phyloP scores from a whole-genome alignment of 768 basidiomycete genomes.

The Porphyrellus cyaneotinctus region DNA sequence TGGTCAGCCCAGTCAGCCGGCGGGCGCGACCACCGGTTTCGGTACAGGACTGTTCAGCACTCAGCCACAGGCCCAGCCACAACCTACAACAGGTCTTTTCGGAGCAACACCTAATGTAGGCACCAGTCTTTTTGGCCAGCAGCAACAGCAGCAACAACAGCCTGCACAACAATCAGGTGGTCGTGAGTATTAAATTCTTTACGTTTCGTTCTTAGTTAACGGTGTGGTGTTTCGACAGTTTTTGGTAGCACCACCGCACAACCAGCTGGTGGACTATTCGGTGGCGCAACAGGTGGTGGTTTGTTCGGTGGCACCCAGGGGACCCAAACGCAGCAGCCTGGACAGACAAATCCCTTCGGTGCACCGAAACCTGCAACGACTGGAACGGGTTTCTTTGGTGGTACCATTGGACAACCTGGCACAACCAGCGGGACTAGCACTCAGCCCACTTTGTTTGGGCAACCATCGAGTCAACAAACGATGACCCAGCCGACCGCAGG shows the following conservation, averaged over 20 bases:
- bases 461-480: conserved; percentile 42
- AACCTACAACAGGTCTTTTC: conserved; percentile 28
- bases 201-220: conserved; percentile 8
- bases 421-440: conserved; percentile 29
- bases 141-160: conserved; percentile 35
- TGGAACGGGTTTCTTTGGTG: conserved; percentile 45
- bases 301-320: conserved; percentile 36
- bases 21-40: conserved; percentile 34
- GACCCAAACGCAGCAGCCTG: conserved; percentile 36
- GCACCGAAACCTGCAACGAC: conserved; percentile 30
- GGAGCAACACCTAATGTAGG: conserved; percentile 22
- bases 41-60: conserved; percentile 29
- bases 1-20: conserved; percentile 43
- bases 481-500: conserved; percentile 36
- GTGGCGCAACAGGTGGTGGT: conserved; percentile 31
- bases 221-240: conserved; percentile 22
- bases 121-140: conserved; percentile 33
- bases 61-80: conserved; percentile 26
- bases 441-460: conserved; percentile 47
- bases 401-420: conserved; percentile 42
- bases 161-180: conserved; percentile 37
- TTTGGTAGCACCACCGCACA: conserved; percentile 34
- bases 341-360: conserved; percentile 29
- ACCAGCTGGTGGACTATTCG: conserved; percentile 35
- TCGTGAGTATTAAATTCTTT: conserved; percentile 25